Evolutionary conservation across 2,329 filamentous ascomycete genomes (phyloP).

Genomic region (Scytalidium sp.): DNA sequence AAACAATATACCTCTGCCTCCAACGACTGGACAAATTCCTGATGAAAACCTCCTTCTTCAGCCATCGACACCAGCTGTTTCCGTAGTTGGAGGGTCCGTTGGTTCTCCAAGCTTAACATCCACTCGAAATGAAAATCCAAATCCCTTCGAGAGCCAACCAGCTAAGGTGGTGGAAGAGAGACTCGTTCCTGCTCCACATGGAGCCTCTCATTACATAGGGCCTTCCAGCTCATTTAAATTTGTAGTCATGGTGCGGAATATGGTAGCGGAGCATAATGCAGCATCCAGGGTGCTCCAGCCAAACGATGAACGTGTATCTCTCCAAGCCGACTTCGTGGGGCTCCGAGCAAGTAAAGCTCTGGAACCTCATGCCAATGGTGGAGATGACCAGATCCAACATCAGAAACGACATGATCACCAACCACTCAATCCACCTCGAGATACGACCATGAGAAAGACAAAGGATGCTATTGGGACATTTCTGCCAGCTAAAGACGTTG

Average conservation of each 20-base stretch:
- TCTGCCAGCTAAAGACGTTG: constrained; percentile 31
- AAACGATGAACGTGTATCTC: constrained; percentile 20
- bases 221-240: constrained; percentile 28
- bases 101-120: not conserved
- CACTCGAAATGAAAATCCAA: not conserved
- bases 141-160: not conserved
- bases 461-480: constrained; percentile 18
- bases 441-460: constrained; percentile 12
- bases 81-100: not conserved
- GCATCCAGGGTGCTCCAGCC: constrained; percentile 16
- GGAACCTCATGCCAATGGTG: constrained; percentile 24
- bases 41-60: constrained; percentile 22
- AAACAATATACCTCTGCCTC: constrained; percentile 35
- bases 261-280: constrained; percentile 26
- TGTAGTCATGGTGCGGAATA: constrained; percentile 23
- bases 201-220: constrained; percentile 27
- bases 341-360: constrained; percentile 26
- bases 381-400: constrained; percentile 13
- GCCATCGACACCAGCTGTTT: constrained; percentile 8
- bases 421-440: constrained; percentile 7
- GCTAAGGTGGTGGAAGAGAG: constrained; percentile 20
- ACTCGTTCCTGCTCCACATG: constrained; percentile 22
- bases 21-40: constrained; percentile 20
- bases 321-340: constrained; percentile 22
- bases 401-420: constrained; percentile 2